Conservation (phyloP, 2,329 filamentous ascomycete species). For the Xylariales sp. region DNA sequence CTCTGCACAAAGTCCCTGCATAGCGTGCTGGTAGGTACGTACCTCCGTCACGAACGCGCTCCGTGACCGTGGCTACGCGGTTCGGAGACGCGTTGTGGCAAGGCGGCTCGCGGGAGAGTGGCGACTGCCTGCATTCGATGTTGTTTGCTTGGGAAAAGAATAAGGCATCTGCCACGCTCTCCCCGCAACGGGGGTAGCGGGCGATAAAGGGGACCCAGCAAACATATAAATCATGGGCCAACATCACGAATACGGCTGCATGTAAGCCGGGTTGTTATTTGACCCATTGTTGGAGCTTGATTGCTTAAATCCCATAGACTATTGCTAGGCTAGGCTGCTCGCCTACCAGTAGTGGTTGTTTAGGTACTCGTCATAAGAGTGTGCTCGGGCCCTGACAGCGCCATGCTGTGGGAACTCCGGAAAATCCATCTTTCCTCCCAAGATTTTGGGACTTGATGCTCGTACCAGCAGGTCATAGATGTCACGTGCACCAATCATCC, state of each 20-base stretch:
- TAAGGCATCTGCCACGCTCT: neutral
- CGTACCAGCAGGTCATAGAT: neutral
- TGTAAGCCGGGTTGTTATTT: neutral
- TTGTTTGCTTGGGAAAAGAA: neutral
- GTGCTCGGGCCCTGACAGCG: neutral
- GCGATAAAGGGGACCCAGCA: neutral
- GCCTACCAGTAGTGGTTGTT: neutral
- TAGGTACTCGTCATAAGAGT: neutral
- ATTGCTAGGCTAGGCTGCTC: neutral
- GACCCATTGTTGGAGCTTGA: conserved; percentile 2
- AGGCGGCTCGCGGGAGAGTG: neutral
- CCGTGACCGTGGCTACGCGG: neutral
- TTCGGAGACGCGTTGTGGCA: neutral
- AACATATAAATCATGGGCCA: neutral
- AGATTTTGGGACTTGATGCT: neutral
- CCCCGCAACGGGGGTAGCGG: neutral
- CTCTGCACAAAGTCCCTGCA: too few species aligned
- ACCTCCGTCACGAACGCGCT: neutral
- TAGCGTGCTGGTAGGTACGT: neutral
- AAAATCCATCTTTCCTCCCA: neutral
- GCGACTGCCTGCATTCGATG: neutral
- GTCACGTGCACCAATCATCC: conserved; percentile 7
- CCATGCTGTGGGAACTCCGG: neutral
- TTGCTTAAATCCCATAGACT: conserved; percentile 1
- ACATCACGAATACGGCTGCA: neutral